phyloP scores from a whole-genome alignment of 2,329 filamentous ascomycete species.

The Aspergillus tanneri region DNA sequence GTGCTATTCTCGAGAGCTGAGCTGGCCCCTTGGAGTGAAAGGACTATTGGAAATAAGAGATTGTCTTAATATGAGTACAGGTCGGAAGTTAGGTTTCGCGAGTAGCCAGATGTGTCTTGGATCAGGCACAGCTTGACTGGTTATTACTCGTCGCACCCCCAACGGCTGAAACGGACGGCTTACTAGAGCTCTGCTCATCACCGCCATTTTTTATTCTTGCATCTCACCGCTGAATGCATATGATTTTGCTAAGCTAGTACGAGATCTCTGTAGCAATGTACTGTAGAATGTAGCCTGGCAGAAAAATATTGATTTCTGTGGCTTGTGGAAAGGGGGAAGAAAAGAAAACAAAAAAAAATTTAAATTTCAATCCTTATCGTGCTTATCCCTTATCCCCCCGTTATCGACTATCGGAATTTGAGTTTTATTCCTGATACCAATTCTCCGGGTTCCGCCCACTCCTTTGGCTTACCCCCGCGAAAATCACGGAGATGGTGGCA shows the following conservation, averaged over 20 bases:
- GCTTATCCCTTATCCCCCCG: constrained; percentile 9
- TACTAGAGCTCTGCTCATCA: constrained; percentile 15
- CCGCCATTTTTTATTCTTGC: constrained; percentile 17
- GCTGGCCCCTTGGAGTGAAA: not conserved
- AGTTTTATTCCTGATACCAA: constrained; percentile 11
- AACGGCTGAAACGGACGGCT: constrained; percentile 21
- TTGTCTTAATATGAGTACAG: not conserved
- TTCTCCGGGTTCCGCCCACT: constrained; percentile 16
- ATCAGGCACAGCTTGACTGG: constrained; percentile 2
- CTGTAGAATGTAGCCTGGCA: too few species aligned
- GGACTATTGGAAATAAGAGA: not conserved
- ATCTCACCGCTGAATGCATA: constrained; percentile 17
- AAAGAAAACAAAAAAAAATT: not conserved
- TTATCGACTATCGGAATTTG: constrained; percentile 16
- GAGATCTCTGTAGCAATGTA: too few species aligned
- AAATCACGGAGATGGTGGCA: constrained; percentile 18
- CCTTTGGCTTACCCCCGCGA: constrained; percentile 30
- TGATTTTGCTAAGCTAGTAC: too few species aligned
- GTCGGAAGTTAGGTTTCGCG: too few species aligned
- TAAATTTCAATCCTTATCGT: not conserved
- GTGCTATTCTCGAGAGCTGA: not conserved
- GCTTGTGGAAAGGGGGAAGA: not conserved
- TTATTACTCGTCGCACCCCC: constrained; percentile 12
- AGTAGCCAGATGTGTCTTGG: constrained; percentile 6
- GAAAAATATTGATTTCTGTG: too few species aligned